A percentile compares a stretch with the other conserved stretches of the same genome.
Conservation (phyloP, 2,329 filamentous ascomycete species). For the Botrytis deweyae region DNA sequence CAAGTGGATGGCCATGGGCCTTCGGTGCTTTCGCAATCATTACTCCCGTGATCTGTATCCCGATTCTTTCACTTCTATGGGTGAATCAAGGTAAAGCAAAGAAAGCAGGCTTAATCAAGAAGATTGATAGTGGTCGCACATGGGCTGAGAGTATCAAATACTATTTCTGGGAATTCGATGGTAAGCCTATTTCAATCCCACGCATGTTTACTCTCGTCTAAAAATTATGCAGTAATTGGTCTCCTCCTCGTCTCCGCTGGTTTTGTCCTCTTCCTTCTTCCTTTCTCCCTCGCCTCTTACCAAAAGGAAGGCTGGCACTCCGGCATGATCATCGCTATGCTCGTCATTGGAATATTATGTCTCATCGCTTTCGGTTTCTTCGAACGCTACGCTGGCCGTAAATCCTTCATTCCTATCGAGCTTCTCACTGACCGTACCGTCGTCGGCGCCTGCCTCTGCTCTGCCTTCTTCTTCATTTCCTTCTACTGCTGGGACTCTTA, state of each 20-base stretch:
- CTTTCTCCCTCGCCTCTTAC: slow-evolving; percentile 56
- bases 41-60: slow-evolving; percentile 59
- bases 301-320: slow-evolving; percentile 31
- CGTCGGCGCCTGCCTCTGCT: slow-evolving; percentile 47
- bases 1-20: slow-evolving; percentile 64
- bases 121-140: slow-evolving; percentile 46
- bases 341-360: slow-evolving; percentile 56
- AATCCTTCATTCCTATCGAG: slow-evolving; percentile 56
- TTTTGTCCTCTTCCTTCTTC: slow-evolving; percentile 65
- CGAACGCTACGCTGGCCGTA: slow-evolving; percentile 56
- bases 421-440: slow-evolving; percentile 52
- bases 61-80: slow-evolving; percentile 54
- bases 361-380: slow-evolving; percentile 56
- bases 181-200: slow-evolving; percentile 25
- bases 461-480: slow-evolving; percentile 47
- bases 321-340: slow-evolving; percentile 49
- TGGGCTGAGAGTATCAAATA: slow-evolving; percentile 48
- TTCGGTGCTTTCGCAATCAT: slow-evolving; percentile 67
- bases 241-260: slow-evolving; percentile 60
- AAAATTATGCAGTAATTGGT: slow-evolving; percentile 47
- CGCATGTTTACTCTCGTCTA: background rate
- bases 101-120: slow-evolving; percentile 49
- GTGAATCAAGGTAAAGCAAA: slow-evolving; percentile 59
- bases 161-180: slow-evolving; percentile 63
- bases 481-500: slow-evolving; percentile 56